Percentiles rank a stretch among this genome's conserved stretches.
These are phyloP conservation scores for Paspalum vaginatum DNA, from an alignment of 176 grass and related monocot genomes.

Conservation along the genomic window DNA sequence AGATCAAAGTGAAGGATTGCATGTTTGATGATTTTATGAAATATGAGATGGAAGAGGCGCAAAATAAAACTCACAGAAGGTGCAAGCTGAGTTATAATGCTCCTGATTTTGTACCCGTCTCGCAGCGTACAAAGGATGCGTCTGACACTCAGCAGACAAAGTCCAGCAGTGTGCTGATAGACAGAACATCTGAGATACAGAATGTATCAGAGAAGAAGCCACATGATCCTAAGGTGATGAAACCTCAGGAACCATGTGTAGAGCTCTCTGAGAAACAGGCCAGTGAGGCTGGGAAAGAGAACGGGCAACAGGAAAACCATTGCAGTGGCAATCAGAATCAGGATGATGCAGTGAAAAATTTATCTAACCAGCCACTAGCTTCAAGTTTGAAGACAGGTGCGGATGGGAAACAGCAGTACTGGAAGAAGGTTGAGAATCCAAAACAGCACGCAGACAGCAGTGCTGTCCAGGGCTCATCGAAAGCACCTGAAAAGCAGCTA, in stretches of 20 bases:
- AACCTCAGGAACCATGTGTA: conserved; percentile 31
- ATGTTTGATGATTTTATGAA: conserved; percentile 81
- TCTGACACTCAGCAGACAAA: conserved; percentile 23
- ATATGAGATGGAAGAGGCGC: conserved; percentile 70
- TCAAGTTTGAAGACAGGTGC: conserved; percentile 23
- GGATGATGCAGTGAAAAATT: conserved; percentile 20
- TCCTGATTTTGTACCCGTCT: conserved; percentile 70
- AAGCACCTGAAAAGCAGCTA: conserved; percentile 21
- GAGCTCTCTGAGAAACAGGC: conserved; percentile 30
- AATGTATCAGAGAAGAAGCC: conserved; percentile 42
- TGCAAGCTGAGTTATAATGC: conserved; percentile 66
- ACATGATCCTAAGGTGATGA: conserved; percentile 2
- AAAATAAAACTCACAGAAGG: conserved; percentile 44
- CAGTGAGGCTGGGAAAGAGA: conserved; percentile 39
- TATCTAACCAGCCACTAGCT: conserved; percentile 12
- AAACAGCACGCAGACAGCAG: not conserved
- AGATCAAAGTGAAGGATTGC: conserved; percentile 48
- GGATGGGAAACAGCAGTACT: conserved; percentile 58
- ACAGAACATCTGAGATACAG: conserved; percentile 38
- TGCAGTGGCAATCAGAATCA: conserved; percentile 27
- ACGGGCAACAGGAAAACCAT: conserved; percentile 20
- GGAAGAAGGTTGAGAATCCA: conserved; percentile 60
- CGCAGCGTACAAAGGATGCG: conserved; percentile 10
- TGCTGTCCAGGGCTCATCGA: not conserved
- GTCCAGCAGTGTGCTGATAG: conserved; percentile 13